These are phyloP conservation scores for Schwanniomyces polymorphus DNA, from an alignment of 805 yeast genomes.

Conservation along the genomic window DNA sequence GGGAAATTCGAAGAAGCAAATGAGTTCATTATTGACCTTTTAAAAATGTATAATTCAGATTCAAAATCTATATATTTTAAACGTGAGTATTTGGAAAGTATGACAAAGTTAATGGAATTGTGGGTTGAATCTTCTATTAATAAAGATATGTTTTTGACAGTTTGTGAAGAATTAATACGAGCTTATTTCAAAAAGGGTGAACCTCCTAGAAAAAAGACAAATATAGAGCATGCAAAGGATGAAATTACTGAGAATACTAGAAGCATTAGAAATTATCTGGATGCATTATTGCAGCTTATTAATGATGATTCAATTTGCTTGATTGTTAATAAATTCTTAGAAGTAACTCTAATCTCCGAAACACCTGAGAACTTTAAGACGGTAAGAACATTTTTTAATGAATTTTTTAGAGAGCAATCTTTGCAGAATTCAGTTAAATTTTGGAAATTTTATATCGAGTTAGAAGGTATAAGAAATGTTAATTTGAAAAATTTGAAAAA, in stretches of 20 bases:
- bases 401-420: constrained; percentile 20
- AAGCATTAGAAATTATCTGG: constrained; percentile 9
- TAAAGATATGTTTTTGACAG: constrained; percentile 9
- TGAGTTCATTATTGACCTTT: constrained; percentile 26
- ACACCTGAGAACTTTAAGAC: constrained; percentile 1
- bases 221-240: neutral
- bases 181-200: constrained; percentile 18
- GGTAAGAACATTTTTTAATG: constrained; percentile 28
- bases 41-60: constrained; percentile 23
- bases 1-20: constrained; percentile 18
- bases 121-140: constrained; percentile 7
- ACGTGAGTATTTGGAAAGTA: constrained; percentile 16
- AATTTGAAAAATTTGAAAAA: constrained; percentile 46
- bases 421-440: constrained; percentile 46
- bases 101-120: constrained; percentile 10
- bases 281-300: constrained; percentile 27
- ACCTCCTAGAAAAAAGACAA: constrained; percentile 10
- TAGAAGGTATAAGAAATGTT: constrained; percentile 42
- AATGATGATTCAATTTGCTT: constrained; percentile 43
- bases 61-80: constrained; percentile 10
- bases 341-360: neutral
- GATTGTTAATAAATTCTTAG: constrained; percentile 17
- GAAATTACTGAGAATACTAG: constrained; percentile 5
- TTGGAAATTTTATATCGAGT: constrained; percentile 59
- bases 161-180: constrained; percentile 17